Evolutionary conservation across 2,329 filamentous ascomycete species (phyloP).

Genomic region (Colletotrichum truncatum): DNA sequence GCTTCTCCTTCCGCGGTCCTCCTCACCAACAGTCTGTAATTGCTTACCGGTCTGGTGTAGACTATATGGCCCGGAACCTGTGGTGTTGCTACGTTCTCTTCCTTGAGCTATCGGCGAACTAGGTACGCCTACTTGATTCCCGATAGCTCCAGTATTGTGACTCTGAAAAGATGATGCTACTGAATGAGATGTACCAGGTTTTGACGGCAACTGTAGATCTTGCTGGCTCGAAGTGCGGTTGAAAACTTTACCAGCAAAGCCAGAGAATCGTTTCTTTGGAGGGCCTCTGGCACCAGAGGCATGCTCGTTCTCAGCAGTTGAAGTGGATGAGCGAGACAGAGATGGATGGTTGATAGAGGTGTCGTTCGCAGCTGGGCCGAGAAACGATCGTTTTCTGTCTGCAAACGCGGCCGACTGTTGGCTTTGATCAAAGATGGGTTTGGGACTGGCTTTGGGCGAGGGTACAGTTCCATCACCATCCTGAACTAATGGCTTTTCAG

Average conservation of each 20-base stretch:
- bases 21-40: slow-evolving; percentile 26
- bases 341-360: slow-evolving; percentile 13
- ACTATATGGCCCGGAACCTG: slow-evolving; percentile 27
- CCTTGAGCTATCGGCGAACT: slow-evolving; percentile 8
- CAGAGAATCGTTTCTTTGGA: slow-evolving; percentile 58
- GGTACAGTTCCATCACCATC: neutral
- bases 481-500: slow-evolving; percentile 37
- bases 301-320: slow-evolving; percentile 34
- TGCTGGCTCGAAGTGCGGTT: slow-evolving; percentile 34
- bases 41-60: slow-evolving; percentile 7
- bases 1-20: slow-evolving; percentile 34
- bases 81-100: slow-evolving; percentile 33
- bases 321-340: slow-evolving; percentile 37
- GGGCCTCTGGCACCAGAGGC: neutral
- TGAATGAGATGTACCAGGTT: slow-evolving; percentile 34
- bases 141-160: slow-evolving; percentile 12
- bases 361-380: slow-evolving; percentile 38
- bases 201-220: slow-evolving; percentile 26
- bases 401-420: slow-evolving; percentile 32
- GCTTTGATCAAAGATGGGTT: slow-evolving; percentile 27
- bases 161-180: slow-evolving; percentile 33
- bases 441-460: slow-evolving; percentile 31
- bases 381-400: slow-evolving; percentile 51
- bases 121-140: slow-evolving; percentile 12
- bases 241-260: slow-evolving; percentile 41